Percentiles rank a stretch among this genome's conserved stretches.
Conservation (phyloP, 116 monocot species). For the Trichopus zeylanicus region DNA sequence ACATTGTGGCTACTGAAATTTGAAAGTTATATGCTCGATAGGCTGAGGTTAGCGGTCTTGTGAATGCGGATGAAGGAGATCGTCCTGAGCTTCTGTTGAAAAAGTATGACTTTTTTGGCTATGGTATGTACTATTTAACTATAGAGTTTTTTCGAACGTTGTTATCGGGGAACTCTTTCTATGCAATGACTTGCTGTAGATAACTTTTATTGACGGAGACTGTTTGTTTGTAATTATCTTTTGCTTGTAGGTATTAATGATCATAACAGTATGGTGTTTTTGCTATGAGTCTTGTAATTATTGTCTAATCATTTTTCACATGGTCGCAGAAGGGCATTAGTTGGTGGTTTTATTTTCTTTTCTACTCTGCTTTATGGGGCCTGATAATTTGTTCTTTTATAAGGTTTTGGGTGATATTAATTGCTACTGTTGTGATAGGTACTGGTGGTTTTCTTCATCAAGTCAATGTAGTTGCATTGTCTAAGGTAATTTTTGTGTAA, state of each 20-base stretch:
- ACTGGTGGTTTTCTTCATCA: conserved; percentile 41
- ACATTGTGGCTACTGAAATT: neutral
- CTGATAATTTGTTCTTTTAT: neutral
- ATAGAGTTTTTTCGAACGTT: neutral
- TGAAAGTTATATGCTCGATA: conserved; percentile 15
- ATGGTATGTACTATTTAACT: conserved; percentile 31
- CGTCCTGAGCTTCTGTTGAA: conserved; percentile 60
- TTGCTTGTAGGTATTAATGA: too few relatives aligned
- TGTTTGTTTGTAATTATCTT: too few relatives aligned
- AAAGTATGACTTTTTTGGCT: conserved; percentile 82
- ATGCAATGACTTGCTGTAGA: neutral
- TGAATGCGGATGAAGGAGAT: conserved; percentile 49
- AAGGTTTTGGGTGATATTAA: neutral
- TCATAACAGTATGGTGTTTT: too few relatives aligned
- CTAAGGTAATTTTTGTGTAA: too few relatives aligned
- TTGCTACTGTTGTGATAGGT: conserved; percentile 23
- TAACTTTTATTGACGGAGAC: too few relatives aligned
- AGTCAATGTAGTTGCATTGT: conserved; percentile 56
- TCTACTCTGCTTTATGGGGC: neutral
- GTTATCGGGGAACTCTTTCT: neutral
- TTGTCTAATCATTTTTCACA: too few relatives aligned
- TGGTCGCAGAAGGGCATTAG: neutral
- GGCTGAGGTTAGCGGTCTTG: conserved; percentile 82
- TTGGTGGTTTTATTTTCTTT: neutral
- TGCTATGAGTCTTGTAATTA: too few relatives aligned